Conservation (phyloP, 2,329 filamentous ascomycete species). For the Neospermospora avenae region DNA sequence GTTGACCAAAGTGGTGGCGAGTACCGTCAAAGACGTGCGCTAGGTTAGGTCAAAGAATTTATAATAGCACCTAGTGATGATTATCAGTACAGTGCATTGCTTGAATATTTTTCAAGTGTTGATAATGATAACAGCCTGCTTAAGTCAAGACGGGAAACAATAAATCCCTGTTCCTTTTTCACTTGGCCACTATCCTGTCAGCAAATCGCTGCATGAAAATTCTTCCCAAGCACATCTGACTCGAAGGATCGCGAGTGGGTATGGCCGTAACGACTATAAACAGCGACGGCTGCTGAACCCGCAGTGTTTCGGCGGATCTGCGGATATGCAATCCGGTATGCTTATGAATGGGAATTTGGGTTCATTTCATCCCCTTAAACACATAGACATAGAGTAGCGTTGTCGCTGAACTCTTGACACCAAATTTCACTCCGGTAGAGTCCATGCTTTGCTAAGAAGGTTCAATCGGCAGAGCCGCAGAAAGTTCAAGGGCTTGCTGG, state of each 20-base stretch:
- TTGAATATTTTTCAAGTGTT: not conserved
- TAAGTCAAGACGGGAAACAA: slow-evolving; percentile 19
- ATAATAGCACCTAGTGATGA: slow-evolving; percentile 14
- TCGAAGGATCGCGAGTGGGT: slow-evolving; percentile 6
- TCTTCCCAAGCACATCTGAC: slow-evolving; percentile 13
- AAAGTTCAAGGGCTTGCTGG: not conserved
- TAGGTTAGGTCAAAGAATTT: slow-evolving; percentile 15
- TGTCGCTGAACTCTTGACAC: slow-evolving; percentile 11
- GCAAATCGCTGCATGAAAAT: slow-evolving; percentile 17
- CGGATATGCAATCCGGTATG: slow-evolving; percentile 11
- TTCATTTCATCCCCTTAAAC: slow-evolving; percentile 22
- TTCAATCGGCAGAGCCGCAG: not conserved
- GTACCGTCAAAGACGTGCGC: slow-evolving; percentile 15
- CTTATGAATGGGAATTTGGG: slow-evolving; percentile 25
- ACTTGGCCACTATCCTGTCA: slow-evolving; percentile 16
- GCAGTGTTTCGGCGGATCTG: slow-evolving; percentile 13
- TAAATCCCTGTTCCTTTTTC: slow-evolving; percentile 20
- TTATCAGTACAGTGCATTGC: not conserved
- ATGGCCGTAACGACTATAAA: slow-evolving; percentile 23
- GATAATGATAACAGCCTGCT: slow-evolving; percentile 16
- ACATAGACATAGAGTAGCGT: too few species aligned
- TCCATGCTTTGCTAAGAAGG: not conserved
- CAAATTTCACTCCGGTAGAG: slow-evolving; percentile 5
- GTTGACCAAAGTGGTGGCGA: slow-evolving; percentile 14
- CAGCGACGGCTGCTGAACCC: slow-evolving; percentile 19